phyloP scores from a whole-genome alignment of 192 early-diverging fungal species.

The Backusella westeae region DNA sequence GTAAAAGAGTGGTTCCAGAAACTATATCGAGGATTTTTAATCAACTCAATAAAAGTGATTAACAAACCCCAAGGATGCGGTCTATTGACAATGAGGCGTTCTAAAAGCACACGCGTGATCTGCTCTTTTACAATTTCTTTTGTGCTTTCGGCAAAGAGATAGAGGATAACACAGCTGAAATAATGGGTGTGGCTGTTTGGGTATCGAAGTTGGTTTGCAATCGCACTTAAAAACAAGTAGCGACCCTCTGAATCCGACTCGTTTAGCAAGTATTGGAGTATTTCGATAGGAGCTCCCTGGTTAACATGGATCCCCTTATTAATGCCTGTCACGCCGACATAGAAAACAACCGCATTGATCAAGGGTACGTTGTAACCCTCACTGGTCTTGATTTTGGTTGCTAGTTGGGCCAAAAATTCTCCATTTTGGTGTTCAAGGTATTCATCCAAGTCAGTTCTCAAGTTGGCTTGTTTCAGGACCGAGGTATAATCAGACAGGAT shows the following conservation, averaged over 20 bases:
- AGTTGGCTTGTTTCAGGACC: constrained; percentile 52
- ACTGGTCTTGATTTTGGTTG: constrained; percentile 18
- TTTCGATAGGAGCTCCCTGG: constrained; percentile 72
- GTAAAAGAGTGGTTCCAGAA: constrained; percentile 63
- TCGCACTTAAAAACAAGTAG: constrained; percentile 87
- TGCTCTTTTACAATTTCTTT: constrained; percentile 90
- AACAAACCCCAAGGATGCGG: constrained; percentile 98
- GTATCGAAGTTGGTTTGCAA: constrained; percentile 96
- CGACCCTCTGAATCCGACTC: constrained; percentile 83
- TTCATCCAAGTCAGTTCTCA: constrained; percentile 74
- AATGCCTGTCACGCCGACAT: constrained; percentile 84
- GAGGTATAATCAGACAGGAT: constrained; percentile 86
- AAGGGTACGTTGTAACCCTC: constrained; percentile 75
- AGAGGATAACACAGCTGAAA: constrained; percentile 85
- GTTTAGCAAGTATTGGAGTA: constrained; percentile 77
- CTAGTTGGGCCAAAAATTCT: constrained; percentile 41
- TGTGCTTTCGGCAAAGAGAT: constrained; percentile 76
- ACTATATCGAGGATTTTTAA: constrained; percentile 78
- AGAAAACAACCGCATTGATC: constrained; percentile 89
- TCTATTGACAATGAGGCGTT: constrained; percentile 92
- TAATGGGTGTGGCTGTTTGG: constrained; percentile 97
- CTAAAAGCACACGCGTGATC: constrained; percentile 91
- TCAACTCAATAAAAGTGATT: constrained; percentile 96
- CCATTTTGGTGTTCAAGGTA: constrained; percentile 54
- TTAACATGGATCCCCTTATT: constrained; percentile 48